These are phyloP conservation scores for Lobosporangium transversale DNA, from an alignment of 192 early-diverging fungal genomes.

Conservation along the genomic window DNA sequence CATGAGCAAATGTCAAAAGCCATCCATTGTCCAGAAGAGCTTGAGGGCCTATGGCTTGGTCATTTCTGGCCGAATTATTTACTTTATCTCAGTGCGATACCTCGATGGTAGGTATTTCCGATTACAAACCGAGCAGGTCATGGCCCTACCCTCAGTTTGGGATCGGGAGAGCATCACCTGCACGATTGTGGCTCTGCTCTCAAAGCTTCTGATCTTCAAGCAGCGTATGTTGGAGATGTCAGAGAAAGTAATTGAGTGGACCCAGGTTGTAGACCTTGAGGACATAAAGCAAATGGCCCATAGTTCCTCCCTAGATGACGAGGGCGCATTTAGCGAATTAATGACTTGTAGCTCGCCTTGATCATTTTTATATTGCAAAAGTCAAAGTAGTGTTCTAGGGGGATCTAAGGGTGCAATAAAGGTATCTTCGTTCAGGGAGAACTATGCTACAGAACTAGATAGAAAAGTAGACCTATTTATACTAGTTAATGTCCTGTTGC, in stretches of 20 bases:
- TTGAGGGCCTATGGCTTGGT: constrained; percentile 1
- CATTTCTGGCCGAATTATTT: constrained; percentile 1
- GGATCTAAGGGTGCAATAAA: too few relatives aligned
- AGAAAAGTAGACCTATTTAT: too few relatives aligned
- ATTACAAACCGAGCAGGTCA: neutral
- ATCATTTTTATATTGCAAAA: too few relatives aligned
- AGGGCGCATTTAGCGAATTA: too few relatives aligned
- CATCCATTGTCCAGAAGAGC: neutral
- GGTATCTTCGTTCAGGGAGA: too few relatives aligned
- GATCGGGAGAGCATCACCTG: neutral
- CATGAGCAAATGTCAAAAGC: neutral
- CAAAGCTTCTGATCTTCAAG: neutral
- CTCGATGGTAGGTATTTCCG: neutral
- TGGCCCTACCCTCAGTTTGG: neutral
- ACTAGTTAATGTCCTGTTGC: too few relatives aligned
- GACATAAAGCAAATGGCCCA: constrained; percentile 1
- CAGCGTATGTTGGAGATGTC: neutral
- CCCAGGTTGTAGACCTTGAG: neutral
- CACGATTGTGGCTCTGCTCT: neutral
- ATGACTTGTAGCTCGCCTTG: too few relatives aligned
- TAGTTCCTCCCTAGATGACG: too few relatives aligned
- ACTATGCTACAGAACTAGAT: too few relatives aligned
- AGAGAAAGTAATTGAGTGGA: neutral
- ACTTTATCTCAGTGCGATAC: neutral
- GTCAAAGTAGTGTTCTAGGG: too few relatives aligned